Base-by-base conservation (phyloP, 805 yeast species). In the Wickerhamiella cacticola region DNA sequence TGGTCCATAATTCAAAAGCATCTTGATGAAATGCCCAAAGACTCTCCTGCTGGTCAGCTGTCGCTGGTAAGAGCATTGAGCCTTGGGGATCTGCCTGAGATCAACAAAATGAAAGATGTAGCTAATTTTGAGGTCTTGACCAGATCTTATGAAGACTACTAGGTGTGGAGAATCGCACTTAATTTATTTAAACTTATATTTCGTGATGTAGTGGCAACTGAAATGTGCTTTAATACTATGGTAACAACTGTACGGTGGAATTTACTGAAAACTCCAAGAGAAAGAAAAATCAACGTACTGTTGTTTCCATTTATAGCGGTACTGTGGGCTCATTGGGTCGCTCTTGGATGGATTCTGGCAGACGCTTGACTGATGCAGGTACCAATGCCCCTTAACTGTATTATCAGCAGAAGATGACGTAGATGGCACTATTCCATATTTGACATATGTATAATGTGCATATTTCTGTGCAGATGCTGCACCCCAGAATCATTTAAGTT, bases 31-130 rank as follows among this genome's bases (percentile, higher is more conserved):
- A 26, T 8, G 13, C 35, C 45, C n/a, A 42, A 23, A 12, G 15
- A 41, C n/a, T 33, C 45, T 22, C 41, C 49, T 12, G 52, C 52
- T 22, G 44, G 33, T 34, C 31, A 49, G 36, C 18, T 46, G 26
- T 26, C 36, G 7, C 42, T 49, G 29, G 47, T 45, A 9, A 25
- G 52, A n/a, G 52, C 52, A 1, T 23, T 45, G 2, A 48, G 46
- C 29, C 31, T 41, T n/a, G 52, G 52, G 36, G 52, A 49, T 24
- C 38, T 41, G 38, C 41, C 40, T n/a, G 31, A 21, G 10, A 35
- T 49, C 23, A 35, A 45, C 7, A n/a, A 23, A 19, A 5, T 38
- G 31, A 49, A 45, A 21, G 34, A 44, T 13, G 41, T 23, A 3
- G 26, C 36, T 5, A 31, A 22, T 10, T 43, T 33, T 33, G 39